Conservation (phyloP, 192 early-diverging fungal genomes). For the Linnemannia hyalina region DNA sequence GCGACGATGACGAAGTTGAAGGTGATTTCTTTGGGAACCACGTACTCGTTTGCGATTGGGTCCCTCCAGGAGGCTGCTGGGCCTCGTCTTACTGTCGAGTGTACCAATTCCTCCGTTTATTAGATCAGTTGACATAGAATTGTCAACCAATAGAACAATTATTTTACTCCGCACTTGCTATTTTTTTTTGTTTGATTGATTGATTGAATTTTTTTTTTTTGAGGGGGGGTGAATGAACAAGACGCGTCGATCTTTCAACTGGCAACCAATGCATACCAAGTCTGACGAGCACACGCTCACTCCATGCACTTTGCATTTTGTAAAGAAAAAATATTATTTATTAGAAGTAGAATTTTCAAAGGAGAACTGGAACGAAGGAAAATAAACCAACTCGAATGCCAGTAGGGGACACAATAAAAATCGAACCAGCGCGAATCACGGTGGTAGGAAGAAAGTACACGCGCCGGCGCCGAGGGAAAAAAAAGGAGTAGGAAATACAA, state of each 20-base stretch:
- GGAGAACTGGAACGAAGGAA: background rate
- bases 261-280: background rate
- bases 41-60: background rate
- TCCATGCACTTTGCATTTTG: background rate
- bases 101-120: background rate
- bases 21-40: conserved; percentile 18
- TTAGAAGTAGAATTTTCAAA: background rate
- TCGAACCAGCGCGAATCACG: background rate
- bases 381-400: background rate
- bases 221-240: too few relatives aligned
- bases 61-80: conserved; percentile 15
- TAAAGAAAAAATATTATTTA: background rate
- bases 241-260: too few relatives aligned
- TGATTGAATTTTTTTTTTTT: background rate
- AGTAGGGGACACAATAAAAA: background rate
- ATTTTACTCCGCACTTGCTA: background rate
- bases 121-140: background rate
- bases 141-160: background rate
- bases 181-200: background rate
- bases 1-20: conserved; percentile 14
- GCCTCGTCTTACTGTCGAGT: conserved; percentile 19
- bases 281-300: background rate
- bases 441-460: too few relatives aligned
- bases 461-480: too few relatives aligned
- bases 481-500: too few relatives aligned